These are phyloP conservation scores for Globisporangium nunn DNA, from an alignment of 352 stramenopile species.

Conservation along the genomic window DNA sequence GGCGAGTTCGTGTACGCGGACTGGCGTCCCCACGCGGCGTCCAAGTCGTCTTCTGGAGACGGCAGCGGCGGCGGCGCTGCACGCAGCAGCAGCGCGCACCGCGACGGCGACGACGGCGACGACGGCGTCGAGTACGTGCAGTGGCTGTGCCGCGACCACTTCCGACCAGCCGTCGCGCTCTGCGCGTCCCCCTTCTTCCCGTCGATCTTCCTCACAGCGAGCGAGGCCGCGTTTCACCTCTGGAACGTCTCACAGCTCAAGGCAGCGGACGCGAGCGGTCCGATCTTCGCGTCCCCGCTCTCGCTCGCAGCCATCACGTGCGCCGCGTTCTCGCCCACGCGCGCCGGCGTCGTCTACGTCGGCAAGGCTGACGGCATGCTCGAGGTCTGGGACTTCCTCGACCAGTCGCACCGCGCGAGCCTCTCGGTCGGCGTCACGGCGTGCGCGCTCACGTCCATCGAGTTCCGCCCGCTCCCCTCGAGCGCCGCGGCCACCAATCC, in stretches of 20 bases:
- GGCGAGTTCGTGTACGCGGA: constrained; percentile 88
- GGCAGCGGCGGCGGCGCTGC: constrained; percentile 7
- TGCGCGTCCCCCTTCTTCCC: constrained; percentile 89
- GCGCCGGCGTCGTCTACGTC: constrained; percentile 84
- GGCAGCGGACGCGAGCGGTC: constrained; percentile 31
- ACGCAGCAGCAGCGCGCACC: constrained; percentile 21
- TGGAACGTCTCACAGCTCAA: constrained; percentile 80
- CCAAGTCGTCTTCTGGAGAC: constrained; percentile 1
- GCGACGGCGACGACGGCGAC: constrained; percentile 23
- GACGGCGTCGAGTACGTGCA: constrained; percentile 87
- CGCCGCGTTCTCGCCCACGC: constrained; percentile 84
- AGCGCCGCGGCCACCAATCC: constrained; percentile 3
- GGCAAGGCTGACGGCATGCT: constrained; percentile 86
- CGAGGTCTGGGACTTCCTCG: constrained; percentile 92
- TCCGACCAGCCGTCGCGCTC: constrained; percentile 68
- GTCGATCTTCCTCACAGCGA: constrained; percentile 83
- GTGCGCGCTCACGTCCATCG: constrained; percentile 81
- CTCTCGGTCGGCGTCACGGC: constrained; percentile 77
- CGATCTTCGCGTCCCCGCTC: constrained; percentile 87
- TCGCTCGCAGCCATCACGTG: constrained; percentile 72
- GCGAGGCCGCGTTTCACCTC: constrained; percentile 89
- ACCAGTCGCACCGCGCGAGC: constrained; percentile 85
- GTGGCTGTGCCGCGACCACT: constrained; percentile 87
- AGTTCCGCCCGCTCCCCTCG: constrained; percentile 48
- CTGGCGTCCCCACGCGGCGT: constrained; percentile 70